Percentiles rank a stretch among this genome's conserved stretches.
Evolutionary conservation across 164 flowering plant genomes (phyloP).

Genomic region (Sextonia rubra): DNA sequence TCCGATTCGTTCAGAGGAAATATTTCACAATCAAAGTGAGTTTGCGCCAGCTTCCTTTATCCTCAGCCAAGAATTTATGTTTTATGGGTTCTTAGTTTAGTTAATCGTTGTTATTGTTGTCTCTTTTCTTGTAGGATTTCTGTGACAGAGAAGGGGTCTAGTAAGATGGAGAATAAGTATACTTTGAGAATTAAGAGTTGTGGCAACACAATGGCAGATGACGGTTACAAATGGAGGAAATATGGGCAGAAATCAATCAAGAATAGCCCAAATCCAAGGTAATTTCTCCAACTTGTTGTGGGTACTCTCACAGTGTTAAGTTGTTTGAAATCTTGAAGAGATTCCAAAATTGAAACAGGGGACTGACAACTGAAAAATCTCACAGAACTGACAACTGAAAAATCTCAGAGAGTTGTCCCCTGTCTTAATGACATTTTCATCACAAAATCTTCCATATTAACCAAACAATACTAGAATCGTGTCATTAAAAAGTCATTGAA

Average conservation of each 20-base stretch:
- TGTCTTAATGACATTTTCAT: no score
- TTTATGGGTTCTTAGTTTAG: neutral
- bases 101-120: neutral
- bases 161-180: conserved; percentile 60
- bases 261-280: conserved; percentile 87
- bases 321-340: neutral
- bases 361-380: neutral
- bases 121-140: conserved; percentile 28
- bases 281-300: conserved; percentile 1
- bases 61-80: neutral
- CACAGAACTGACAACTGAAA: neutral
- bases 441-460: neutral
- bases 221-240: conserved; percentile 96
- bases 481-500: no score
- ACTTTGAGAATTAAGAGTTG: conserved; percentile 64
- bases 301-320: neutral
- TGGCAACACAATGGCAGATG: conserved; percentile 61
- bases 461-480: no score
- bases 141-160: conserved; percentile 35
- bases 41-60: neutral
- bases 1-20: conserved; percentile 10
- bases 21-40: conserved; percentile 35
- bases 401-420: no score
- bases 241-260: conserved; percentile 95
- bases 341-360: neutral